Evolutionary conservation across 1,284 basidiomycete species (phyloP), one percentile per base, ranked within the genome.

Genomic region (Porphyrellus sp.): DNA sequence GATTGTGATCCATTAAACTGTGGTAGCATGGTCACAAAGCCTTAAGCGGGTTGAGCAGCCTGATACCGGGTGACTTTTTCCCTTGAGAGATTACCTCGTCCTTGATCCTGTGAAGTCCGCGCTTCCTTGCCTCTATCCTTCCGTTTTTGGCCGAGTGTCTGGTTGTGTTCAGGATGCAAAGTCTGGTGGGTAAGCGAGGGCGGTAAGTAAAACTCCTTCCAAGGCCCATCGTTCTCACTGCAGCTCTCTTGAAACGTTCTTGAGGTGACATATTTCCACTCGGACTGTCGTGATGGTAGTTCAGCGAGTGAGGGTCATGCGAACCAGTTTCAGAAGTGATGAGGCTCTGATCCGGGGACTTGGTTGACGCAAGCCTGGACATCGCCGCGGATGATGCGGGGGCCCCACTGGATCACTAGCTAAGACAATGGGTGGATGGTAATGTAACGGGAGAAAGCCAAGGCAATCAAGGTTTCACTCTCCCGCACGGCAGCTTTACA

Each of bases 191-290:
- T 13, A 69, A 59, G 30, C 68, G 60, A 34, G 75, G 60, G 52
- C 70, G 77, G 39, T 63, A 69, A 53, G 74, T 73, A 35, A 79
- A 65, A 63, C 79, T 84, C 63, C 76, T 76, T 54, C 80, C 79
- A 34, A 89, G 73, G 55, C 80, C 77, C 42, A 78, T 78, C 2
- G 79, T 79, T 66, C 72, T 80, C 58, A 79, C 79, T 46, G 82
- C 76, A 0, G 73, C 75, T 67, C 59, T 69, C 56, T 69, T 72
- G 33, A 71, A 61, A 38, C 58, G 58, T 35, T 63, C 57, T 73
- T 78, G 46, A 77, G 70, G 50, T 76, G 79, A 62, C 73, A 78
- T 47, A 74, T 74, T 56, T 70, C 68, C 62, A 68, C 72, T 43
- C 59, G 65, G 20, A 67, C 59, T 49, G 56, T 64, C 52, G 60